phyloP scores from a whole-genome alignment of 1,139 yeast species.

The Blastobotrys illinoisensis region DNA sequence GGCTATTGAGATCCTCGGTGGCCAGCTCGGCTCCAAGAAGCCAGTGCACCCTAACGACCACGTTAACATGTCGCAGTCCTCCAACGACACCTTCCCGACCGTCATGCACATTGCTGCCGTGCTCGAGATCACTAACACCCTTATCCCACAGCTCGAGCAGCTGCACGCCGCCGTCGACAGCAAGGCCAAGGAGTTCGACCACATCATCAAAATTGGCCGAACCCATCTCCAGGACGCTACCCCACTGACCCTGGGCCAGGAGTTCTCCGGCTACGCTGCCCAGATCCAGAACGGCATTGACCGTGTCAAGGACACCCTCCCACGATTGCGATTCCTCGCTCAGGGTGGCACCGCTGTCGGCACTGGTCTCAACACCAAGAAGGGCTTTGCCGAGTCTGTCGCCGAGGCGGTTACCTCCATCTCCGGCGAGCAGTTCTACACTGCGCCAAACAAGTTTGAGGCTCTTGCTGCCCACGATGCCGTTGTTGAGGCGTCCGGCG shows the following conservation, averaged over 20 bases:
- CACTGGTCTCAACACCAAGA: constrained; percentile 90
- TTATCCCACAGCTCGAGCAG: constrained; percentile 72
- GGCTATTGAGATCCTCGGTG: constrained; percentile 93
- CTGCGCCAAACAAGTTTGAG: constrained; percentile 98
- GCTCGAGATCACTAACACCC: constrained; percentile 66
- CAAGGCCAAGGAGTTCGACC: constrained; percentile 75
- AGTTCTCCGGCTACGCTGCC: constrained; percentile 92
- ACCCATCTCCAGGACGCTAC: constrained; percentile 99
- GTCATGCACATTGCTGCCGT: constrained; percentile 99
- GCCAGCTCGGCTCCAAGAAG: constrained; percentile 79
- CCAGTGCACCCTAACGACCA: constrained; percentile 99
- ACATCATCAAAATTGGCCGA: constrained; percentile 96
- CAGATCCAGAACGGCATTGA: constrained; percentile 87
- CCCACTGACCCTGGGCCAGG: constrained; percentile 96
- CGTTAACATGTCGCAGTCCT: constrained; percentile 96
- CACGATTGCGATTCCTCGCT: constrained; percentile 75
- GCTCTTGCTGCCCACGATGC: constrained; percentile 99
- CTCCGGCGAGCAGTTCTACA: constrained; percentile 82
- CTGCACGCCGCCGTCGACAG: constrained; percentile 71
- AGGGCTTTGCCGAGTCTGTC: constrained; percentile 80
- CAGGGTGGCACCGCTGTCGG: constrained; percentile 99
- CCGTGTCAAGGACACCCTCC: constrained; percentile 72
- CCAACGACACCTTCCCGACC: constrained; percentile 97
- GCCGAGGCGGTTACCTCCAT: constrained; percentile 74
- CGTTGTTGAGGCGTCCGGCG: constrained; percentile 94